Evolutionary conservation across 192 early-diverging fungal species (phyloP).

Genomic region (Bifiguratus adelaidae): DNA sequence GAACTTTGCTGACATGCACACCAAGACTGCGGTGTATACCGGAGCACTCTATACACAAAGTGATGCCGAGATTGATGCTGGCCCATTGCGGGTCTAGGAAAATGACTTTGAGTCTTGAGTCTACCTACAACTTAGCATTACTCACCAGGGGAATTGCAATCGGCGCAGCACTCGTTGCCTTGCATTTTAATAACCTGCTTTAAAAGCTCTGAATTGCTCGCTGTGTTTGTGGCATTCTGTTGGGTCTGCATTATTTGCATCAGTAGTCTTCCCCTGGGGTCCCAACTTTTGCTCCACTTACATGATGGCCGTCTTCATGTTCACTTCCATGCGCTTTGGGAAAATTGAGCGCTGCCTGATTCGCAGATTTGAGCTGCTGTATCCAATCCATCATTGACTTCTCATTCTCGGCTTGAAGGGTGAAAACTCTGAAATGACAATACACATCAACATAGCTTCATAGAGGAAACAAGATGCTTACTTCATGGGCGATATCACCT

Average conservation of each 20-base stretch:
- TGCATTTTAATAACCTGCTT: slow-evolving; percentile 27
- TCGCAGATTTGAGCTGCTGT: slow-evolving; percentile 46
- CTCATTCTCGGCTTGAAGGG: slow-evolving; percentile 66
- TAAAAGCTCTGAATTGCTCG: slow-evolving; percentile 24
- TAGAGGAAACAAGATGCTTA: no score
- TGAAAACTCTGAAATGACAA: slow-evolving; percentile 35
- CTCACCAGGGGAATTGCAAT: slow-evolving; percentile 39
- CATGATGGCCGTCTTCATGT: no score
- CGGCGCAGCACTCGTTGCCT: slow-evolving; percentile 44
- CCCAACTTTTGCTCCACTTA: no score
- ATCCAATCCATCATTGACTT: slow-evolving; percentile 69
- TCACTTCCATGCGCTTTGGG: no score
- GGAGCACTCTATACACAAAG: slow-evolving; percentile 84
- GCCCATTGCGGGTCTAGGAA: slow-evolving; percentile 69
- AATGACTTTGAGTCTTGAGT: background rate
- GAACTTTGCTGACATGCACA: slow-evolving; percentile 78
- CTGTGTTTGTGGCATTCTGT: slow-evolving; percentile 13
- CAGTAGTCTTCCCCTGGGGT: no score
- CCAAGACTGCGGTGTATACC: slow-evolving; percentile 88
- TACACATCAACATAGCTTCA: background rate
- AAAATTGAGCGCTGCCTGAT: slow-evolving; percentile 39
- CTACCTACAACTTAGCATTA: background rate
- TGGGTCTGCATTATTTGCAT: no score
- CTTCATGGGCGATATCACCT: slow-evolving; percentile 72
- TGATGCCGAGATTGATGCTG: slow-evolving; percentile 66